Evolutionary conservation across 2,329 filamentous ascomycete genomes (phyloP), one percentile per base, ranked within the genome.

Genomic region (Biscogniauxia mediterranea): DNA sequence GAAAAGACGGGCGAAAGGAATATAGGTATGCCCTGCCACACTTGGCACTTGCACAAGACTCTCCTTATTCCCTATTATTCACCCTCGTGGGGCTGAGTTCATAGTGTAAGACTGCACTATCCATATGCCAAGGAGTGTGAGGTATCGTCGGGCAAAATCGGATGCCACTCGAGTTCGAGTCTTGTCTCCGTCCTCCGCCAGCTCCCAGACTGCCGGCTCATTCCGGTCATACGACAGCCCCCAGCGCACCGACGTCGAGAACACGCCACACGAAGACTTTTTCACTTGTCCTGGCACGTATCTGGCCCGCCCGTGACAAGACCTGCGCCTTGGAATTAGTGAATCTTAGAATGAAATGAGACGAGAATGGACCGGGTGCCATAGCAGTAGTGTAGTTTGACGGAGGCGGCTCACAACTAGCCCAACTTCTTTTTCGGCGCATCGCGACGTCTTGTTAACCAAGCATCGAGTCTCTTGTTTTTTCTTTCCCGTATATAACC

Each of bases 311-410:
- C 49, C 9, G 19, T 17, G 21, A 56, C 58, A 20, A 46, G 13
- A 57, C 38, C 38, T 46, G 38, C 17, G 38, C 38, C 38, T 46
- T 46, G 38, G 38, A n/a, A 46, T 46, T 46, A n/a, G 38, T n/a
- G 38, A 46, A 46, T 46, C 38, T 53, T 56, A 54, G 55, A 59
- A 59, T 59, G 60, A 26, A 57, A 62, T 54, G 64, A 61, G 62
- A 66, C 64, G 64, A 66, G 62, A 66, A 66, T 66, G 60, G 60
- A 58, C 62, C 64, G 64, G 64, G 52, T 54, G 38, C 38, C 38
- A n/a, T 46, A 46, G 38, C 57, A 54, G 54, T 66, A 64, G 64
- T 64, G 54, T 66, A 64, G 64, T 64, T 64, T 60, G 64, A 64
- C 17, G 56, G 6, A 63, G 64, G 62, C 60, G 32, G 61, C 61